Evolutionary conservation across 257 asterid genomes (phyloP), one percentile per base, ranked within the genome.

Genomic region (Echium plantagineum): DNA sequence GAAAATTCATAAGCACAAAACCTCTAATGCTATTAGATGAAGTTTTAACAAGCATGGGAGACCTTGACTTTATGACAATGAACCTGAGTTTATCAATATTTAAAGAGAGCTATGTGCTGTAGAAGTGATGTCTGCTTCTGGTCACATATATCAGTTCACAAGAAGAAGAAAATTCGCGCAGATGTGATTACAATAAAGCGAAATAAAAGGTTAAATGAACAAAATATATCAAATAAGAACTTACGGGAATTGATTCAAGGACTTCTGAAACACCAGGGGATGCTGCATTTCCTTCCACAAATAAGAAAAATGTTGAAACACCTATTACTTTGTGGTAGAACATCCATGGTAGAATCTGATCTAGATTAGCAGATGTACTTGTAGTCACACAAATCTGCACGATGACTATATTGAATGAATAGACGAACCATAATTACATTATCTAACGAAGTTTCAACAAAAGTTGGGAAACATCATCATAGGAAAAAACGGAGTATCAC

Each of bases 291-390:
- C 88, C 88, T 71, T 81, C 93, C 49, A 81, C 93, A 28, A 84
- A 84, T 21, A 84, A 83, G 47, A 81, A 75, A 74, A 84, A 79
- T 46, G 66, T 63, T 57, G 83, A 17, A 15, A 84, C 75, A 55
- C 86, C 89, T 61, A 84, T 70, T 61, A 75, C 84, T 69, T 73
- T 84, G 71, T 84, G 94, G 66, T 84, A 84, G 74, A 79, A 84
- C 79, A 81, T 81, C 94, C 94, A 84, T 6, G 94, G 89, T 15
- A 84, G 75, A 60, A 79, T 84, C 73, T 84, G 84, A 61, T 81
- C 94, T 24, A 84, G 66, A 72, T 80, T 71, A 42, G 80, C 89
- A 52, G 84, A 81, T 12, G 86, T 84, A 72, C 83, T 81, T 35
- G 89, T 69, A 16, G 80, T 81, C 51, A 84, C 71, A 68, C 89